Conservation (phyloP, 306 rosid genomes). For the Cucumis cinereus region DNA sequence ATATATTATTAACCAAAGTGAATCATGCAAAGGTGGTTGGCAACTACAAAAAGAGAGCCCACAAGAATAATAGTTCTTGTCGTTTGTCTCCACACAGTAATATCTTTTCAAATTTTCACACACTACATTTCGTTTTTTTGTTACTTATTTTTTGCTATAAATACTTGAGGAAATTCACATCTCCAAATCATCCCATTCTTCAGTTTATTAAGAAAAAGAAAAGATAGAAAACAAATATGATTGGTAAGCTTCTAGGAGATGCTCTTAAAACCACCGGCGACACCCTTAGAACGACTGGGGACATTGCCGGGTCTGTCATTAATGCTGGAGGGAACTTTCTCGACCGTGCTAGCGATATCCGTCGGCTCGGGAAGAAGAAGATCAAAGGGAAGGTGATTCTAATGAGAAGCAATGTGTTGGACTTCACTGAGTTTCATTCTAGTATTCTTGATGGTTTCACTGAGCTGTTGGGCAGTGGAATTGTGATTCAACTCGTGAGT, state of each 20-base stretch:
- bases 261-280: neutral
- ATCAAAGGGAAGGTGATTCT: slow-evolving; percentile 51
- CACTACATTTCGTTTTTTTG: neutral
- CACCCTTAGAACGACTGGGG: neutral
- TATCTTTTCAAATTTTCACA: neutral
- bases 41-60: neutral
- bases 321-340: neutral
- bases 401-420: slow-evolving; percentile 72
- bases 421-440: slow-evolving; percentile 46
- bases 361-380: neutral
- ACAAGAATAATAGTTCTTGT: neutral
- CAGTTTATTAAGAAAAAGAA: neutral
- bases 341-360: neutral
- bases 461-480: slow-evolving; percentile 41
- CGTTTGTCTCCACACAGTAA: neutral
- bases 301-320: neutral
- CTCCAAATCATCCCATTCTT: neutral
- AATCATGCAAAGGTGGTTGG: neutral
- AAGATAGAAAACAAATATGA: neutral
- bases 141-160: neutral
- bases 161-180: neutral
- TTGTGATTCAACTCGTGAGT: slow-evolving; percentile 47
- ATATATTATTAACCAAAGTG: neutral
- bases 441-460: slow-evolving; percentile 37
- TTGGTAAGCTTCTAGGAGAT: neutral